Percentiles rank a stretch among this genome's conserved stretches.
Evolutionary conservation across 2,329 filamentous ascomycete species (phyloP).

Genomic region (Sclerotinia nivalis): DNA sequence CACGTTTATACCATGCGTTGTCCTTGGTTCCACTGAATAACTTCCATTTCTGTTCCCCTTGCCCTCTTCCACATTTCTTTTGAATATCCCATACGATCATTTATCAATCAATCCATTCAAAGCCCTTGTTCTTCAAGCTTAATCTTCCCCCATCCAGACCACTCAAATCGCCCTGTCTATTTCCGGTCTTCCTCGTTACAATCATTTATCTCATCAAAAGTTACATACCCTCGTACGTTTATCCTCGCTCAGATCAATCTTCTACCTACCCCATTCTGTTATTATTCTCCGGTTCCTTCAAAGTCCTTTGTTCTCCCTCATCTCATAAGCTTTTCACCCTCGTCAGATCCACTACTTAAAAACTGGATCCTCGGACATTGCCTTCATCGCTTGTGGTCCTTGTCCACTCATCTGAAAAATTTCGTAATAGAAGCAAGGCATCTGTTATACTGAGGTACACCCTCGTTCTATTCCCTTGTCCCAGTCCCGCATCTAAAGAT

Average conservation of each 20-base stretch:
- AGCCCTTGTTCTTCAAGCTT: slow-evolving; percentile 23
- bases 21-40: slow-evolving; percentile 28
- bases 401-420: slow-evolving; percentile 34
- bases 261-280: slow-evolving; percentile 29
- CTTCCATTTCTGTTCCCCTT: slow-evolving; percentile 23
- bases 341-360: slow-evolving; percentile 38
- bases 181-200: slow-evolving; percentile 24
- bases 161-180: slow-evolving; percentile 18
- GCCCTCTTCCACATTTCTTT: slow-evolving; percentile 21
- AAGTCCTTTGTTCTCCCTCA: slow-evolving; percentile 26
- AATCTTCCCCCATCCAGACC: slow-evolving; percentile 19
- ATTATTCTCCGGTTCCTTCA: slow-evolving; percentile 33
- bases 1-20: slow-evolving; percentile 41
- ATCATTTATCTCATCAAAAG: slow-evolving; percentile 26
- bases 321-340: slow-evolving; percentile 31
- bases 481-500: slow-evolving; percentile 28
- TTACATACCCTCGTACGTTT: slow-evolving; percentile 28
- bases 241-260: slow-evolving; percentile 40
- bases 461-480: slow-evolving; percentile 39
- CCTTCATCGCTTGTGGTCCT: slow-evolving; percentile 35
- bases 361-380: slow-evolving; percentile 40
- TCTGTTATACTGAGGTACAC: slow-evolving; percentile 41
- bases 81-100: slow-evolving; percentile 6
- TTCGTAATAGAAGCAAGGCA: slow-evolving; percentile 39
- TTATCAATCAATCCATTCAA: slow-evolving; percentile 20